phyloP scores from a whole-genome alignment of 1,284 basidiomycete species.

The Gymnopus androsaceus region DNA sequence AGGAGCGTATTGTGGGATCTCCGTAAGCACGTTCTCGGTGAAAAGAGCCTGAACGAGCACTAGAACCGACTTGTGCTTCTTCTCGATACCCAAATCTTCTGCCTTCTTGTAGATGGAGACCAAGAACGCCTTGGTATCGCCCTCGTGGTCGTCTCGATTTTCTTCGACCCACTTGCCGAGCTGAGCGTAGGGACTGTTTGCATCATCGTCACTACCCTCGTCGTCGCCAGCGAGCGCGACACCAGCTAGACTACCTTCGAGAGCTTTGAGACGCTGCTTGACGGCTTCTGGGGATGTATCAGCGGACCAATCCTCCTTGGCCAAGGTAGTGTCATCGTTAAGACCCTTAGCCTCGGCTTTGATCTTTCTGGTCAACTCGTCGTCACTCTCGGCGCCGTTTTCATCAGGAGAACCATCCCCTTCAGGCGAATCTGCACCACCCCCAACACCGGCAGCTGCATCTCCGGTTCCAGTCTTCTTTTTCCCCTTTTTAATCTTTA shows the following conservation, averaged over 20 bases:
- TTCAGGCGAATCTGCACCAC: slow-evolving; percentile 44
- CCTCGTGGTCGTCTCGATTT: slow-evolving; percentile 56
- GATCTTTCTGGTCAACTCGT: slow-evolving; percentile 82
- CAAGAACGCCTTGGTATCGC: slow-evolving; percentile 46
- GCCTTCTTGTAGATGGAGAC: slow-evolving; percentile 86
- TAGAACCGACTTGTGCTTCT: slow-evolving; percentile 92
- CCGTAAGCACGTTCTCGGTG: slow-evolving; percentile 72
- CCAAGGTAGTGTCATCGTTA: slow-evolving; percentile 58
- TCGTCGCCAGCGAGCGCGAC: slow-evolving; percentile 63
- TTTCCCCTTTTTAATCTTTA: slow-evolving; percentile 81
- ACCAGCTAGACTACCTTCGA: slow-evolving; percentile 68
- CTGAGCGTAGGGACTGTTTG: slow-evolving; percentile 82
- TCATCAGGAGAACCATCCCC: slow-evolving; percentile 36
- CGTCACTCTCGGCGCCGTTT: slow-evolving; percentile 67
- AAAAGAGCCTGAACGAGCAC: slow-evolving; percentile 90
- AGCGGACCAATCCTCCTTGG: slow-evolving; percentile 84
- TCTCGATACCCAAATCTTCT: slow-evolving; percentile 90
- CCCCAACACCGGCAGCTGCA: slow-evolving; percentile 54
- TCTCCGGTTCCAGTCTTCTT: slow-evolving; percentile 55
- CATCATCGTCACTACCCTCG: slow-evolving; percentile 86
- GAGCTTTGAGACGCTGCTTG: slow-evolving; percentile 79
- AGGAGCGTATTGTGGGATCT: slow-evolving; percentile 75
- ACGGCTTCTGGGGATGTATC: slow-evolving; percentile 94
- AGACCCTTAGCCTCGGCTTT: slow-evolving; percentile 85
- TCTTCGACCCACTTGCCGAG: slow-evolving; percentile 90